phyloP scores from a whole-genome alignment of 2,329 filamentous ascomycete species.

The Stemphylium lycopersici region DNA sequence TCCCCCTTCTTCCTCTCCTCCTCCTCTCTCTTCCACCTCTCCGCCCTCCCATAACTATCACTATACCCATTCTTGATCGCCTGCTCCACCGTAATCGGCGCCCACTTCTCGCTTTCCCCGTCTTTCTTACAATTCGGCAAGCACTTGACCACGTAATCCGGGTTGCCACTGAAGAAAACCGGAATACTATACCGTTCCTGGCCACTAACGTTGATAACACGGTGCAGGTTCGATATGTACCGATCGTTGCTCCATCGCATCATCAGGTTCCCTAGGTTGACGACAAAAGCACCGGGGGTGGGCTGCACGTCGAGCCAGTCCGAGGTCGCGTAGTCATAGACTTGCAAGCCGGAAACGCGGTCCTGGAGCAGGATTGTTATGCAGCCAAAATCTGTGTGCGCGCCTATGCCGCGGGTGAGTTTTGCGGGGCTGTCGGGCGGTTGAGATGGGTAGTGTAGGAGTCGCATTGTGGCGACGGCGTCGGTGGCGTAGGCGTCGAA shows the following conservation, averaged over 20 bases:
- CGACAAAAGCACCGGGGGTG: slow-evolving; percentile 76
- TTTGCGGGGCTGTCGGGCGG: slow-evolving; percentile 46
- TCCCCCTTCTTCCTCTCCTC: slow-evolving; percentile 23
- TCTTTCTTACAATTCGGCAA: slow-evolving; percentile 50
- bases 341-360: slow-evolving; percentile 69
- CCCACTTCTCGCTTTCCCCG: slow-evolving; percentile 49
- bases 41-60: slow-evolving; percentile 53
- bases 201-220: slow-evolving; percentile 51
- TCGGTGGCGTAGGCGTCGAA: slow-evolving; percentile 47
- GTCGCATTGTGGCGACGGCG: slow-evolving; percentile 51
- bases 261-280: slow-evolving; percentile 72
- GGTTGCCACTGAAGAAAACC: slow-evolving; percentile 54
- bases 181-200: slow-evolving; percentile 51
- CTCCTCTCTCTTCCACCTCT: slow-evolving; percentile 50
- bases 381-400: slow-evolving; percentile 53
- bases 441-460: slow-evolving; percentile 53
- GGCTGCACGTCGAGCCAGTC: slow-evolving; percentile 82
- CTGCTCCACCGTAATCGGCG: slow-evolving; percentile 52
- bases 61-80: slow-evolving; percentile 51
- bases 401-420: slow-evolving; percentile 50
- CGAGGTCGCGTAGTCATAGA: slow-evolving; percentile 72
- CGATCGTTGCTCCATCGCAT: slow-evolving; percentile 52
- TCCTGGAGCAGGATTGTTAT: slow-evolving; percentile 53
- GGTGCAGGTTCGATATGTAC: slow-evolving; percentile 52
- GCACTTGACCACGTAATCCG: slow-evolving; percentile 52